Evolutionary conservation across 345 rosid genomes (phyloP).

Genomic region (Trapa bicornis): DNA sequence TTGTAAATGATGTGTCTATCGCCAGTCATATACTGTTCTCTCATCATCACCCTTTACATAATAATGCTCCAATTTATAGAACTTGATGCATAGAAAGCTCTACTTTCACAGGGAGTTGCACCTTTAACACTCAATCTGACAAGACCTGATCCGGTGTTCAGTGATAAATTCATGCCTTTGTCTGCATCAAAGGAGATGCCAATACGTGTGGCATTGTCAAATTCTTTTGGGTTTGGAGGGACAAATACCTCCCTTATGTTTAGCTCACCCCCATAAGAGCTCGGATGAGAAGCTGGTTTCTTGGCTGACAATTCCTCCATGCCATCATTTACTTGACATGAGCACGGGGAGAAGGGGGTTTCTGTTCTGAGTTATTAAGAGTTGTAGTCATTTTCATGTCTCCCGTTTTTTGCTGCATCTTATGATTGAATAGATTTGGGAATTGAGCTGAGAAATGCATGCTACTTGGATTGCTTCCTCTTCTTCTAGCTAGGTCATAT

Average conservation of each 20-base stretch:
- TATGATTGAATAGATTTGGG: no score
- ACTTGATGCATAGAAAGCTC: background rate
- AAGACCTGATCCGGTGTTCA: slow-evolving; percentile 69
- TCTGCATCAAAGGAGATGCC: slow-evolving; percentile 55
- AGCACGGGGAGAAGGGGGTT: background rate
- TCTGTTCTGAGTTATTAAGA: background rate
- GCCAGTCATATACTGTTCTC: background rate
- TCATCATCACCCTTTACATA: background rate
- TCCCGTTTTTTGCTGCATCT: no score
- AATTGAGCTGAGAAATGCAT: no score
- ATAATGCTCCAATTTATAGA: background rate
- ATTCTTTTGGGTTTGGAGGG: slow-evolving; percentile 93
- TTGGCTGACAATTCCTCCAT: background rate
- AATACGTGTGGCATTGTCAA: slow-evolving; percentile 60
- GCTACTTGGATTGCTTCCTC: no score
- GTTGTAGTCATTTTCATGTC: background rate
- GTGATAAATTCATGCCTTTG: slow-evolving; percentile 49
- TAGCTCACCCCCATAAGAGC: slow-evolving; percentile 17
- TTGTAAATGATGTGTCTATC: background rate
- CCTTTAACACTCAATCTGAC: slow-evolving; percentile 70
- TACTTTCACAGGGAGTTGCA: slow-evolving; percentile 59
- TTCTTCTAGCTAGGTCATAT: no score
- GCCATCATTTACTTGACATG: background rate
- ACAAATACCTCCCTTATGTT: slow-evolving; percentile 76
- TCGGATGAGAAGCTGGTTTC: background rate